These are phyloP conservation scores for Dendryphion nanum DNA, from an alignment of 2,329 filamentous ascomycete species.

Conservation along the genomic window DNA sequence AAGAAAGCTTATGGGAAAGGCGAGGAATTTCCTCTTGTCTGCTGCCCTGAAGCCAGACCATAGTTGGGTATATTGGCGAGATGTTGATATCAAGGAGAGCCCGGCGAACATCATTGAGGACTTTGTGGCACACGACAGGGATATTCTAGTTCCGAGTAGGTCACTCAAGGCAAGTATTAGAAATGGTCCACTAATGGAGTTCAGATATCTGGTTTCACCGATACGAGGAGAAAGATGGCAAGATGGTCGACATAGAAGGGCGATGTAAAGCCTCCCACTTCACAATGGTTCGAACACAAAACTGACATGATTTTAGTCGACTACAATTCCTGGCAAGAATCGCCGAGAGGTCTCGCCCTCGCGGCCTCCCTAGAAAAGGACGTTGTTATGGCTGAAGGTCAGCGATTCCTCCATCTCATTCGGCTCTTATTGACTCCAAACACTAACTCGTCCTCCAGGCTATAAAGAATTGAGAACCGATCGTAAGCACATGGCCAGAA, in stretches of 20 bases:
- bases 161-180: slow-evolving; percentile 12
- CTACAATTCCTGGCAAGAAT: slow-evolving; percentile 99
- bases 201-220: slow-evolving; percentile 96
- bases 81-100: slow-evolving; percentile 93
- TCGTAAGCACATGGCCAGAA: slow-evolving; percentile 81
- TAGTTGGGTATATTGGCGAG: slow-evolving; percentile 98
- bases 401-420: slow-evolving; percentile 7
- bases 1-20: slow-evolving; percentile 84
- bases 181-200: slow-evolving; percentile 10
- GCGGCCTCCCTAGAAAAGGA: slow-evolving; percentile 73
- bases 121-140: slow-evolving; percentile 88
- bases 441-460: slow-evolving; percentile 51
- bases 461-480: slow-evolving; percentile 94
- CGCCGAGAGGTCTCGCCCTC: slow-evolving; percentile 76
- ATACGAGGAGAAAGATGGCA: slow-evolving; percentile 67
- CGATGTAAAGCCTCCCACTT: slow-evolving; percentile 64
- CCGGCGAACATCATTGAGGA: slow-evolving; percentile 87
- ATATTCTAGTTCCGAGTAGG: slow-evolving; percentile 93
- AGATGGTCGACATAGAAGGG: slow-evolving; percentile 76
- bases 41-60: slow-evolving; percentile 87
- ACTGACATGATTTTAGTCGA: slow-evolving; percentile 81
- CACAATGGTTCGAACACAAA: too few relatives aligned
- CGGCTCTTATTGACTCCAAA: neutral
- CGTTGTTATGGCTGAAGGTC: slow-evolving; percentile 83
- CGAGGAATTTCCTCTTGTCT: slow-evolving; percentile 86